Evolutionary conservation across 2,329 filamentous ascomycete genomes (phyloP), one percentile per base, ranked within the genome.

Genomic region (Thermothelomyces thermophilus): DNA sequence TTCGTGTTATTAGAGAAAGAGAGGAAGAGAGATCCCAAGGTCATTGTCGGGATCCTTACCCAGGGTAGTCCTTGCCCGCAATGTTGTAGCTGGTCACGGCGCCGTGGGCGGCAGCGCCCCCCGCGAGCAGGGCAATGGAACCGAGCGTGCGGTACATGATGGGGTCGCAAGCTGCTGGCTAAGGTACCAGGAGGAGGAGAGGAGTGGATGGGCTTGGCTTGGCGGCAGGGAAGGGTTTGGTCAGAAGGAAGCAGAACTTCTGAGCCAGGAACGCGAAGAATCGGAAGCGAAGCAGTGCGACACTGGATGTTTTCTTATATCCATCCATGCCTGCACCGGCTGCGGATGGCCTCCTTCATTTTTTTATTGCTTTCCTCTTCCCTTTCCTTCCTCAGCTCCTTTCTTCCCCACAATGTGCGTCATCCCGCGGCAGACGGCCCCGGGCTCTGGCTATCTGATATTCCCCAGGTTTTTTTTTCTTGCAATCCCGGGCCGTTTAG

Each of bases 81-180:
- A 64, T 57, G 20, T 60, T 39, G 51, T 64, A 64, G 56, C 60
- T 62, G 17, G 62, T 64, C 50, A 64, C 62, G 16, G 62, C 66
- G 11, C 62, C 66, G 53, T 73, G 64, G 52, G 67, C 64, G 17
- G 64, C 57, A 62, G 55, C 16, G 56, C 59, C 31, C 58, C 58
- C 40, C 17, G 26, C 46, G 11, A 49, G 40, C 31, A 66, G 56
- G 44, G 58, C 60, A 36, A 61, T 56, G 17, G 65, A 60, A 36
- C 65, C 60, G 52, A 71, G 30, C 31, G 36, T 48, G 11, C 17
- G 17, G 41, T 33, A 24, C 17, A 9, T 28, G 22, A 16, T 28
- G n/a, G 14, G 10, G 4, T 13, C 33, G 33, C 13, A 35, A n/a
- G 33, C 4, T 30, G 37, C 3, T 26, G 13, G 11, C 11, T 30